These are phyloP conservation scores for Penicillium concentricum DNA, from an alignment of 2,329 filamentous ascomycete species.

Conservation along the genomic window DNA sequence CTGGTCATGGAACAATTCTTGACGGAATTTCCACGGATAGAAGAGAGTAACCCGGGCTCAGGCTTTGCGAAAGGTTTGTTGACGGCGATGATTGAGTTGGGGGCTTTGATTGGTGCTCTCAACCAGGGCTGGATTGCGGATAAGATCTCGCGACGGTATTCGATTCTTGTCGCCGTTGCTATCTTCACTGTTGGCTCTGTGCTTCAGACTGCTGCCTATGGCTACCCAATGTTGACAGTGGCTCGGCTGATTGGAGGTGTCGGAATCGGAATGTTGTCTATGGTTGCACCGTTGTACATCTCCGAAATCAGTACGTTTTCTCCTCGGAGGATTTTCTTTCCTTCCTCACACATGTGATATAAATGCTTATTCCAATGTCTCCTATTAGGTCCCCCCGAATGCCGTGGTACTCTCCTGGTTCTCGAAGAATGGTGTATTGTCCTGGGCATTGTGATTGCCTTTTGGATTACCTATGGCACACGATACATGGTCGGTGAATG, in stretches of 20 bases:
- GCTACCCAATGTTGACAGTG: conserved; percentile 53
- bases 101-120: conserved; percentile 49
- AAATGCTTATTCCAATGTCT: background rate
- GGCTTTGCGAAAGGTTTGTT: conserved; percentile 48
- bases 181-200: conserved; percentile 54
- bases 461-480: conserved; percentile 46
- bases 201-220: conserved; percentile 51
- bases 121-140: conserved; percentile 54
- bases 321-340: background rate
- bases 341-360: too few relatives aligned
- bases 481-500: conserved; percentile 47
- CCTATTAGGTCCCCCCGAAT: conserved; percentile 43
- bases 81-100: conserved; percentile 57
- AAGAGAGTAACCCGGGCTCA: conserved; percentile 36
- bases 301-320: conserved; percentile 46
- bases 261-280: conserved; percentile 53
- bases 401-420: conserved; percentile 48
- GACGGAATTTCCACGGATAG: conserved; percentile 45
- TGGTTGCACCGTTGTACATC: conserved; percentile 55
- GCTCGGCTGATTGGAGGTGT: conserved; percentile 53
- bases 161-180: conserved; percentile 52
- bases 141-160: conserved; percentile 53
- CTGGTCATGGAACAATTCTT: conserved; percentile 55
- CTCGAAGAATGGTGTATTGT: conserved; percentile 46
- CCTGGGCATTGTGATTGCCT: conserved; percentile 43